A percentile compares a stretch with the other conserved stretches of the same genome.
Evolutionary conservation across 2,329 filamentous ascomycete genomes (phyloP).

Genomic region (Rugonectria rugulosa): DNA sequence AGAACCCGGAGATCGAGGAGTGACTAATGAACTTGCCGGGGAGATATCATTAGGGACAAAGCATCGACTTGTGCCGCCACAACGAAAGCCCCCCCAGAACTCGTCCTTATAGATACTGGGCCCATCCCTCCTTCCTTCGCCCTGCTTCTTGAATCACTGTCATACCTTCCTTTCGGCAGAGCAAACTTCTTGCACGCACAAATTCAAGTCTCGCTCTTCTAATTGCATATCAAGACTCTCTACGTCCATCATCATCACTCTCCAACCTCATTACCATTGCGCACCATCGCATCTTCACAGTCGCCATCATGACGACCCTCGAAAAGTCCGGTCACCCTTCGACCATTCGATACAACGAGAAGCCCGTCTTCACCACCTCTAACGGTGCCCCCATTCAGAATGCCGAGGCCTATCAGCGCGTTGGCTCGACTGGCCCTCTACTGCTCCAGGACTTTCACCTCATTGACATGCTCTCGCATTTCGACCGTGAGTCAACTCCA

Average conservation of each 20-base stretch:
- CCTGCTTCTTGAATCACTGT: background rate
- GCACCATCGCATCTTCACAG: too few relatives aligned
- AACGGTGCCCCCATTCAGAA: conserved; percentile 66
- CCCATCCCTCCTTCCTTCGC: background rate
- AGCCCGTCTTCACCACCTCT: conserved; percentile 65
- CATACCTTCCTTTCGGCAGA: background rate
- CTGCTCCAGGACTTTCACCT: conserved; percentile 71
- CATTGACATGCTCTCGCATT: conserved; percentile 66
- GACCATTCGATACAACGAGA: conserved; percentile 63
- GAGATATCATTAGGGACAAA: too few relatives aligned
- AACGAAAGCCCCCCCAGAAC: too few relatives aligned
- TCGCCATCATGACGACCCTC: conserved; percentile 51
- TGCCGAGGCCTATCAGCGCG: conserved; percentile 56
- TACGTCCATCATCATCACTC: background rate
- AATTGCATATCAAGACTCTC: background rate
- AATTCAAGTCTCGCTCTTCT: background rate
- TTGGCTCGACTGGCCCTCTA: conserved; percentile 64
- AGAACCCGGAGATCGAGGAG: too few relatives aligned
- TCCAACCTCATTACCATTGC: background rate
- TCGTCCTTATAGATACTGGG: too few relatives aligned
- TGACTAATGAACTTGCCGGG: too few relatives aligned
- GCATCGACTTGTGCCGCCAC: too few relatives aligned
- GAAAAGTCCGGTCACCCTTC: conserved; percentile 47
- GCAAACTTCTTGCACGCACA: background rate
- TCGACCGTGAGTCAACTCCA: conserved; percentile 51